Percentiles rank a stretch among this genome's conserved stretches.
Conservation (phyloP, 1,284 basidiomycete species). For the Amylostereum areolatum region DNA sequence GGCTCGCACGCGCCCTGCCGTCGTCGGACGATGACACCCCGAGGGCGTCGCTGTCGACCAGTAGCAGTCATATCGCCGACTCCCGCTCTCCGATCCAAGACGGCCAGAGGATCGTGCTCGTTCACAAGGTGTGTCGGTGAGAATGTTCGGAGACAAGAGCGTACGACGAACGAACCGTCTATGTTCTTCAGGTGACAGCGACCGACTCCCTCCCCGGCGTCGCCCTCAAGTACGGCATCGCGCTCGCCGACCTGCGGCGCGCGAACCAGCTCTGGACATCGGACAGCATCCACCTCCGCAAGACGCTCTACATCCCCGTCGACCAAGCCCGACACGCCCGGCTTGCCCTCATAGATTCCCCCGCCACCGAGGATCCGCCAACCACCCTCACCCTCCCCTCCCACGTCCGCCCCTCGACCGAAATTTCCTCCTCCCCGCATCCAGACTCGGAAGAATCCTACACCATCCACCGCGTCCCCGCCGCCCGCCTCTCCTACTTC, state of each 20-base stretch:
- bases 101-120: constrained; percentile 44
- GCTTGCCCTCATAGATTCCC: constrained; percentile 7
- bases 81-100: constrained; percentile 12
- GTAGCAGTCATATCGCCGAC: too few relatives aligned
- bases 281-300: constrained; percentile 83
- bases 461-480: constrained; percentile 44
- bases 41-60: constrained; percentile 11
- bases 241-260: constrained; percentile 74
- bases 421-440: constrained; percentile 8
- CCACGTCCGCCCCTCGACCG: neutral
- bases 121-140: constrained; percentile 41
- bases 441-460: constrained; percentile 10
- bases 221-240: constrained; percentile 81
- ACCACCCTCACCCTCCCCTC: neutral
- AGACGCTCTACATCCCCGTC: constrained; percentile 75
- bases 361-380: constrained; percentile 1
- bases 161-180: neutral
- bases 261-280: constrained; percentile 89
- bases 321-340: constrained; percentile 30
- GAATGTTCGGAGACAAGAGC: neutral
- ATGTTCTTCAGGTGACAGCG: constrained; percentile 47
- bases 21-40: neutral
- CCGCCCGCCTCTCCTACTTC: constrained; percentile 53
- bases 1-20: constrained; percentile 21
- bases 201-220: constrained; percentile 81